Conservation (phyloP, 805 yeast species). For the Candida wancherniae region DNA sequence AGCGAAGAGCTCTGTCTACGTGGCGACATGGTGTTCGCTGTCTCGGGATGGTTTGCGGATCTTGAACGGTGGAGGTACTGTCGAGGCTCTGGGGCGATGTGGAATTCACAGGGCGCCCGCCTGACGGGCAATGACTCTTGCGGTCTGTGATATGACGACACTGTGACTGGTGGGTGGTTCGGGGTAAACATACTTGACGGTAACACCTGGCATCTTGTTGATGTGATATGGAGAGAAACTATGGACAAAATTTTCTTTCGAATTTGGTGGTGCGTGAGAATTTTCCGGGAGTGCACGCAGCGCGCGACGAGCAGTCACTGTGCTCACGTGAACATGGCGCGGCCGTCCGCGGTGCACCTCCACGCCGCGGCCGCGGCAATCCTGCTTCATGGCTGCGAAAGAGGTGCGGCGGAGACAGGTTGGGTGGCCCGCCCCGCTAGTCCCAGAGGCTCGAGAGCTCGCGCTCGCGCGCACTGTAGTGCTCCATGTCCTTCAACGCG, state of each 20-base stretch:
- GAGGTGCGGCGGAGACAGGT: background rate
- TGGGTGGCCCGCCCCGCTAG: too few species aligned
- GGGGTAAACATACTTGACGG: slow-evolving; percentile 79
- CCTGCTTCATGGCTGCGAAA: background rate
- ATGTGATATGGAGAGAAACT: slow-evolving; percentile 14
- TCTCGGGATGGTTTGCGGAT: too few species aligned
- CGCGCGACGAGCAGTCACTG: slow-evolving; percentile 24
- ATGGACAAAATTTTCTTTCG: slow-evolving; percentile 16
- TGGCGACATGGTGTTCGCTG: too few species aligned
- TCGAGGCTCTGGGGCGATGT: too few species aligned
- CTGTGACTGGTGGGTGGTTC: background rate
- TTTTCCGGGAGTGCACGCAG: slow-evolving; percentile 18
- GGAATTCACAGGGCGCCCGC: too few species aligned
- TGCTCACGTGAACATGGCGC: slow-evolving; percentile 18
- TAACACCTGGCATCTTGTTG: slow-evolving; percentile 90
- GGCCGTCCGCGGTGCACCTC: too few species aligned
- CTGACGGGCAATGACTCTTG: too few species aligned
- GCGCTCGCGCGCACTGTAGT: slow-evolving; percentile 20
- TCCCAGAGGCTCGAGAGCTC: slow-evolving; percentile 19
- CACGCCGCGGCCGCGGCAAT: too few species aligned
- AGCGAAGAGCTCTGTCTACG: too few species aligned
- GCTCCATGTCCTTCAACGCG: slow-evolving; percentile 26
- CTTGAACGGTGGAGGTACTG: background rate
- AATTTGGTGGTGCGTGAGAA: slow-evolving; percentile 13
- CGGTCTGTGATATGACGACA: too few species aligned